phyloP scores from a whole-genome alignment of 495 filamentous ascomycete species.

The Penicillium mononematosum region DNA sequence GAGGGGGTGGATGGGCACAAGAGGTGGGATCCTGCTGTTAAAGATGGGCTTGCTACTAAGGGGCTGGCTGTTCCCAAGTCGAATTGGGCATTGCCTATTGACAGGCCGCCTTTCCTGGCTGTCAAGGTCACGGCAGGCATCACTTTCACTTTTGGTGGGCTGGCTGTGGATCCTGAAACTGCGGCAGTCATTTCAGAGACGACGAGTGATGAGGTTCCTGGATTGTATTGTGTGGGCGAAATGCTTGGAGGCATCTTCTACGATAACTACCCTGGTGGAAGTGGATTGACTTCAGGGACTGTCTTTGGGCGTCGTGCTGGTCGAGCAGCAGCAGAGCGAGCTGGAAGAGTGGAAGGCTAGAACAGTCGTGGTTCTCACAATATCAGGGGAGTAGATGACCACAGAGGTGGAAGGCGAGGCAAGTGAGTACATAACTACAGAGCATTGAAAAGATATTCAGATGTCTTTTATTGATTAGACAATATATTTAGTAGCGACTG shows the following conservation, averaged over 20 bases:
- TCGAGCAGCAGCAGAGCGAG: conserved; percentile 32
- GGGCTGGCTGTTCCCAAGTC: conserved; percentile 51
- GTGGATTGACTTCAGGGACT: conserved; percentile 57
- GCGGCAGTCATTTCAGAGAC: conserved; percentile 46
- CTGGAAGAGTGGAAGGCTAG: not conserved
- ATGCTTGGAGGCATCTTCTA: conserved; percentile 60
- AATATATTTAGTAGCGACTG: conserved; percentile 30
- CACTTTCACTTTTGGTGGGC: conserved; percentile 65
- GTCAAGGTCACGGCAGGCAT: conserved; percentile 60
- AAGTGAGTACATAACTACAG: not conserved
- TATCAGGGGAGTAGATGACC: not conserved
- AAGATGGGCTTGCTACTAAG: conserved; percentile 55
- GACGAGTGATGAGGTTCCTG: conserved; percentile 45
- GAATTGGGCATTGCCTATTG: conserved; percentile 61
- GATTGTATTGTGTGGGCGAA: conserved; percentile 58
- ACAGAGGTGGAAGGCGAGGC: not conserved
- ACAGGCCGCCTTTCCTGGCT: conserved; percentile 55
- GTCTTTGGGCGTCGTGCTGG: conserved; percentile 58
- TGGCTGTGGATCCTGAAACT: conserved; percentile 46
- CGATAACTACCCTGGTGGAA: conserved; percentile 59
- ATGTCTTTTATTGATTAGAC: conserved; percentile 26
- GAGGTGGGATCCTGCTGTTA: conserved; percentile 54
- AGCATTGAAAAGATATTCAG: not conserved
- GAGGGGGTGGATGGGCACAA: conserved; percentile 42
- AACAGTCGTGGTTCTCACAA: not conserved